Percentiles rank a stretch among this genome's conserved stretches.
These are phyloP conservation scores for Pseudocercospora fuligena DNA, from an alignment of 2,329 filamentous ascomycete genomes.

Conservation along the genomic window DNA sequence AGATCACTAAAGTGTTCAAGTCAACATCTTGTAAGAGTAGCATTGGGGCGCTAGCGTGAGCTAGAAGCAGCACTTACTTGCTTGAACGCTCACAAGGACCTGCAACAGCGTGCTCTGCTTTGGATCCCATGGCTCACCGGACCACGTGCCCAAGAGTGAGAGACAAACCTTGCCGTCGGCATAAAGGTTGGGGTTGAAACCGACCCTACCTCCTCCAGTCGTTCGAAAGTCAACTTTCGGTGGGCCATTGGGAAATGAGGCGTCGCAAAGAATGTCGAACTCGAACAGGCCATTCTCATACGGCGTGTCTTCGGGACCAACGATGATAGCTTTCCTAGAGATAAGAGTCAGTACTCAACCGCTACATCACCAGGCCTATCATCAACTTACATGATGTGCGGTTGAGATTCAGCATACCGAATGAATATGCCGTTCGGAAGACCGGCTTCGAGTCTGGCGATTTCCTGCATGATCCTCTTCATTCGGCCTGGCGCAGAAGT, in stretches of 20 bases:
- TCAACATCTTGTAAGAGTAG: background rate
- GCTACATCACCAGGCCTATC: background rate
- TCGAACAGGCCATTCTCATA: slow-evolving; percentile 65
- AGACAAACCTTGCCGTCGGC: slow-evolving; percentile 65
- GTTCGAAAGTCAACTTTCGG: slow-evolving; percentile 61
- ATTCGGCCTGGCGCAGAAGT: slow-evolving; percentile 48
- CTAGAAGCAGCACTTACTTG: slow-evolving; percentile 47
- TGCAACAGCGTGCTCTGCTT: slow-evolving; percentile 54
- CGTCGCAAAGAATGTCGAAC: slow-evolving; percentile 59
- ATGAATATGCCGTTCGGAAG: slow-evolving; percentile 62
- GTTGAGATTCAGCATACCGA: slow-evolving; percentile 61
- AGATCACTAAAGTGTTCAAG: slow-evolving; percentile 42
- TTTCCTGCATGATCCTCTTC: slow-evolving; percentile 58
- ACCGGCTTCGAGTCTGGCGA: slow-evolving; percentile 54
- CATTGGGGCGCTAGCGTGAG: background rate
- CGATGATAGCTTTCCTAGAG: slow-evolving; percentile 58
- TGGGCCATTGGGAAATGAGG: slow-evolving; percentile 53
- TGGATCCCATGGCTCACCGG: slow-evolving; percentile 53
- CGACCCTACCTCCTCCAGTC: slow-evolving; percentile 50
- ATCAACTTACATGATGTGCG: slow-evolving; percentile 53
- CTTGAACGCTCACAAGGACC: background rate
- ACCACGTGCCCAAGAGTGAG: slow-evolving; percentile 62
- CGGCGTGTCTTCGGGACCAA: slow-evolving; percentile 62
- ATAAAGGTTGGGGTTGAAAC: slow-evolving; percentile 66
- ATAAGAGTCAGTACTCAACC: background rate